Conservation (phyloP, 441 rosid genomes). For the Mallotus japonicus region DNA sequence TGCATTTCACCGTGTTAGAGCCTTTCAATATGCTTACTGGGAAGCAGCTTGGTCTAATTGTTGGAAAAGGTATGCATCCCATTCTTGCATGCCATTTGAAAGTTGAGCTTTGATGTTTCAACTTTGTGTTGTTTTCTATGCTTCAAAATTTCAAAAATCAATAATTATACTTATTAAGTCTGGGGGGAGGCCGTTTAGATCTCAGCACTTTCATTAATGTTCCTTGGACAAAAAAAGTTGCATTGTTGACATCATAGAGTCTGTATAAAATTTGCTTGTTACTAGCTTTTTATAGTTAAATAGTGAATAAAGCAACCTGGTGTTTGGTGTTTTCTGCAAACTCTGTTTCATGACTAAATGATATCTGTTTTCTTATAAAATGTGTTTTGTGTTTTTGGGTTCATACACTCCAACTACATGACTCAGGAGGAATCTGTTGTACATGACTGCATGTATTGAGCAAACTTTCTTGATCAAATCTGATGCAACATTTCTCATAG, state of each 20-base stretch:
- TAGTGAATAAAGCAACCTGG: background rate
- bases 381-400: background rate
- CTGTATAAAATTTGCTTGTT: background rate
- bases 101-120: background rate
- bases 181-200: background rate
- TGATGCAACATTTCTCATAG: background rate
- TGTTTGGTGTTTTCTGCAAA: background rate
- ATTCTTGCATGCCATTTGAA: background rate
- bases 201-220: conserved; percentile 1
- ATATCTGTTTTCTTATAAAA: background rate
- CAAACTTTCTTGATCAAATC: background rate
- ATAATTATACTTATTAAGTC: background rate
- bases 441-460: background rate
- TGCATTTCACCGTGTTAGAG: conserved; percentile 67
- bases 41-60: conserved; percentile 71
- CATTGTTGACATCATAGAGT: background rate
- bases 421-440: background rate
- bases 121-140: background rate
- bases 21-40: conserved; percentile 54
- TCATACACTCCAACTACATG: background rate
- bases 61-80: conserved; percentile 72
- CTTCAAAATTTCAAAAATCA: background rate
- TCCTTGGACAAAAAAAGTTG: background rate
- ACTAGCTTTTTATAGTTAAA: background rate
- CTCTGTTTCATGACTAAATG: background rate